Conservation (phyloP, 495 filamentous ascomycete genomes). For the Massariosphaeria phaeospora region DNA sequence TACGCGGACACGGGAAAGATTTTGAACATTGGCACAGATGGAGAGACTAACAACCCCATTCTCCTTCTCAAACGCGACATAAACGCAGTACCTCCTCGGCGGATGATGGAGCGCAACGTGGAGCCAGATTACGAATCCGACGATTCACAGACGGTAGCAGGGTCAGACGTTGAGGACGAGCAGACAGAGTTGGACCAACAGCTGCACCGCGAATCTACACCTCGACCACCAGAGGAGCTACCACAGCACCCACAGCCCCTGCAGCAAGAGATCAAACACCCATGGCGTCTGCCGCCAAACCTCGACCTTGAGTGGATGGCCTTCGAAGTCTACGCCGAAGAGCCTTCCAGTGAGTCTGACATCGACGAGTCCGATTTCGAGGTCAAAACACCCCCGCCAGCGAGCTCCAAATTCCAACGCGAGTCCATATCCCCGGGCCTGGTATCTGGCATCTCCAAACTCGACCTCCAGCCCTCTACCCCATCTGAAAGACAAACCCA, state of each 20-base stretch:
- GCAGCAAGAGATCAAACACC: too few relatives aligned
- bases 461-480: slow-evolving; percentile 37
- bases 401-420: slow-evolving; percentile 17
- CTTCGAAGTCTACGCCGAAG: slow-evolving; percentile 76
- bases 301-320: slow-evolving; percentile 95
- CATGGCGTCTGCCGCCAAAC: slow-evolving; percentile 68
- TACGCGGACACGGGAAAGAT: slow-evolving; percentile 95
- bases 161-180: slow-evolving; percentile 38
- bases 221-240: slow-evolving; percentile 13
- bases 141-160: slow-evolving; percentile 33
- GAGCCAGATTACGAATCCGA: slow-evolving; percentile 28
- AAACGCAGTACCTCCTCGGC: slow-evolving; percentile 65
- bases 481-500: slow-evolving; percentile 24
- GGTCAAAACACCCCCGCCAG: slow-evolving; percentile 39
- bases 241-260: slow-evolving; percentile 12
- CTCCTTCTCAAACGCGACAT: slow-evolving; percentile 81
- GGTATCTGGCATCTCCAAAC: slow-evolving; percentile 39
- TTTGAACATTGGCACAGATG: slow-evolving; percentile 76
- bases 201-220: slow-evolving; percentile 49
- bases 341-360: slow-evolving; percentile 45
- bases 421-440: slow-evolving; percentile 34
- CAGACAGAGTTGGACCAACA: slow-evolving; percentile 68
- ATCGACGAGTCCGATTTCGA: slow-evolving; percentile 55
- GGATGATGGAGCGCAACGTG: slow-evolving; percentile 52
- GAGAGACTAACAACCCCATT: slow-evolving; percentile 77